Conservation (phyloP, 805 yeast species). For the Komagataella kurtzmanii region DNA sequence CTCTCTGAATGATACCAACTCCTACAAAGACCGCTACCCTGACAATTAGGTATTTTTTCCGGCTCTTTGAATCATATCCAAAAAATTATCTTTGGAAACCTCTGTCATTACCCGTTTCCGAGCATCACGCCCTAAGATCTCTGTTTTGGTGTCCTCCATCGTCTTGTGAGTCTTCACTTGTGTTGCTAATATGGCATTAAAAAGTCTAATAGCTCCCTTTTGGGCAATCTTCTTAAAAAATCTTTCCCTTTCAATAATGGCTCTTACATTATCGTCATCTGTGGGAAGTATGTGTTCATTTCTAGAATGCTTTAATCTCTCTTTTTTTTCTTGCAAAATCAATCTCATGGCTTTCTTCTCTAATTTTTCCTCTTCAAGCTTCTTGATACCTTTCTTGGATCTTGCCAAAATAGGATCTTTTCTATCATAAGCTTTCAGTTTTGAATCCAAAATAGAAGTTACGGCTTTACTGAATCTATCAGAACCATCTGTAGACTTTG, state of each 20-base stretch:
- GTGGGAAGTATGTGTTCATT: constrained; percentile 54
- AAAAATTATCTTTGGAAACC: constrained; percentile 77
- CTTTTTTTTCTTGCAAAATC: constrained; percentile 58
- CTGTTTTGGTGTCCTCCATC: constrained; percentile 33
- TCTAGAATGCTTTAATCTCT: constrained; percentile 51
- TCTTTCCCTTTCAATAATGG: constrained; percentile 52
- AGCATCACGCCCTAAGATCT: constrained; percentile 29
- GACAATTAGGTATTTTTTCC: constrained; percentile 23
- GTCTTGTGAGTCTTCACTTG: constrained; percentile 50
- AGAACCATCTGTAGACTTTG: constrained; percentile 55
- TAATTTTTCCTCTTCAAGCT: constrained; percentile 67
- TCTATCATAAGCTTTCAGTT: constrained; percentile 79
- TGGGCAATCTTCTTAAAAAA: constrained; percentile 71
- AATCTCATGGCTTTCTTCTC: constrained; percentile 74
- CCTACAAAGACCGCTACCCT: not conserved
- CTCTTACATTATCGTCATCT: constrained; percentile 44
- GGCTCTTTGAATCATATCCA: constrained; percentile 77
- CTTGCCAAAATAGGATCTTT: constrained; percentile 86
- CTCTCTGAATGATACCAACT: not conserved
- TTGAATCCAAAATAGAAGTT: constrained; percentile 71
- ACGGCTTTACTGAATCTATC: constrained; percentile 73
- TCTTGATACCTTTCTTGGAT: constrained; percentile 52
- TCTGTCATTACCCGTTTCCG: constrained; percentile 33
- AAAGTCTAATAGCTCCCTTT: constrained; percentile 73
- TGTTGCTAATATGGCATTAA: constrained; percentile 72